Percentiles rank a stretch among this genome's conserved stretches.
Conservation (phyloP, 305 asterid genomes). For the Coffea humblotiana region DNA sequence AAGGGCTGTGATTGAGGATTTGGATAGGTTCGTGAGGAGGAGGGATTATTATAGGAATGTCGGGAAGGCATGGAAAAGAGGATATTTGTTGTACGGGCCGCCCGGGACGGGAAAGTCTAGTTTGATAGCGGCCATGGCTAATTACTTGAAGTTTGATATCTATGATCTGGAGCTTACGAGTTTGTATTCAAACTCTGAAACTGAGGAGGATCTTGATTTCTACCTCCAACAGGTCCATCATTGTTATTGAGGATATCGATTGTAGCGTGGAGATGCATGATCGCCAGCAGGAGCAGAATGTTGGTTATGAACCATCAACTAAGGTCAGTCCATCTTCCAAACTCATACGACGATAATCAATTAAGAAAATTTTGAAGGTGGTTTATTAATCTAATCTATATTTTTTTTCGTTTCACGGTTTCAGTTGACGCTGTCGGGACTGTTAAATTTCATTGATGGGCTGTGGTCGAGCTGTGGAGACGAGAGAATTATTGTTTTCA, state of each 20-base stretch:
- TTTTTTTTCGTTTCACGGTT: not conserved
- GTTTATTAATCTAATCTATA: not conserved
- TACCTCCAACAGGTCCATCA: slow-evolving; percentile 61
- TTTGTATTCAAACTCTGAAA: slow-evolving; percentile 52
- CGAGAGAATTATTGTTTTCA: slow-evolving; percentile 35
- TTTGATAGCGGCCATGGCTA: slow-evolving; percentile 74
- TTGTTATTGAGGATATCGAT: slow-evolving; percentile 77
- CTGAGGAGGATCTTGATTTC: slow-evolving; percentile 57
- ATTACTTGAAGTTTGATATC: slow-evolving; percentile 62
- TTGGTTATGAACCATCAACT: not conserved
- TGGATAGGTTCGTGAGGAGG: slow-evolving; percentile 58
- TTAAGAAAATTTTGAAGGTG: not conserved
- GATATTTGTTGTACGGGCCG: slow-evolving; percentile 73
- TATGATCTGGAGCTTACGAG: slow-evolving; percentile 64
- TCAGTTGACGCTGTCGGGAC: slow-evolving; percentile 30
- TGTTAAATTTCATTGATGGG: slow-evolving; percentile 37
- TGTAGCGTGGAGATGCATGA: slow-evolving; percentile 54
- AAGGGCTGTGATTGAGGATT: slow-evolving; percentile 41
- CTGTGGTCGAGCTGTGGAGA: slow-evolving; percentile 40
- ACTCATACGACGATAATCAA: not conserved
- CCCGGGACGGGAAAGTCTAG: slow-evolving; percentile 89
- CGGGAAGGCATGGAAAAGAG: slow-evolving; percentile 84
- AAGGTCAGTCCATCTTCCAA: not conserved
- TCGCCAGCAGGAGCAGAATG: not conserved
- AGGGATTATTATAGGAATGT: slow-evolving; percentile 62